Conservation (phyloP, 345 rosid genomes). For the Salix exigua region DNA sequence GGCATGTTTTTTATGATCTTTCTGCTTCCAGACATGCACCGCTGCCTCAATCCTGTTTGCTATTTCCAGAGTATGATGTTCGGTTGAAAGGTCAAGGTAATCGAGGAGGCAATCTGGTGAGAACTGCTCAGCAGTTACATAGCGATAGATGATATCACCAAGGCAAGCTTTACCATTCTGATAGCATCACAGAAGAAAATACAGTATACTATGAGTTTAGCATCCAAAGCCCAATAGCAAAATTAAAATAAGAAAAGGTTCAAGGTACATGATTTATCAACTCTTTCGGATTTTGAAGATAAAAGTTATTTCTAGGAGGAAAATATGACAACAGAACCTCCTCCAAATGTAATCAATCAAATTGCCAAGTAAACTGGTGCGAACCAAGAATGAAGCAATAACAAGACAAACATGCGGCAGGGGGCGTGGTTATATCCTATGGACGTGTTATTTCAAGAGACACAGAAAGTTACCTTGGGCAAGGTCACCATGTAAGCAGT, state of each 20-base stretch:
- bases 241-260: background rate
- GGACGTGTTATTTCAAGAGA: background rate
- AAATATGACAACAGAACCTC: background rate
- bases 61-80: constrained; percentile 77
- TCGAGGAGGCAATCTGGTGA: constrained; percentile 82
- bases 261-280: background rate
- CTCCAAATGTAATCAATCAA: background rate
- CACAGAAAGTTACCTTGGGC: constrained; percentile 60
- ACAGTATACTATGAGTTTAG: background rate
- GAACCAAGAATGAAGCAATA: no score
- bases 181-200: constrained; percentile 1
- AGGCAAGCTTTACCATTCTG: constrained; percentile 81
- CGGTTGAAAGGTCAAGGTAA: constrained; percentile 82
- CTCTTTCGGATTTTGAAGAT: background rate
- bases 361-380: background rate
- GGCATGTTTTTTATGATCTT: constrained; percentile 43
- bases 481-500: constrained; percentile 73
- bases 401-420: no score
- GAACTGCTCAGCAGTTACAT: constrained; percentile 70
- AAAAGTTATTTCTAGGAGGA: no score
- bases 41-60: constrained; percentile 86
- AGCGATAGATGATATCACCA: constrained; percentile 76
- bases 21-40: constrained; percentile 73
- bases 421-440: background rate
- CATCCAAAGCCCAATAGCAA: background rate